Conservation (phyloP, 306 rosid species). For the Albizia julibrissin region DNA sequence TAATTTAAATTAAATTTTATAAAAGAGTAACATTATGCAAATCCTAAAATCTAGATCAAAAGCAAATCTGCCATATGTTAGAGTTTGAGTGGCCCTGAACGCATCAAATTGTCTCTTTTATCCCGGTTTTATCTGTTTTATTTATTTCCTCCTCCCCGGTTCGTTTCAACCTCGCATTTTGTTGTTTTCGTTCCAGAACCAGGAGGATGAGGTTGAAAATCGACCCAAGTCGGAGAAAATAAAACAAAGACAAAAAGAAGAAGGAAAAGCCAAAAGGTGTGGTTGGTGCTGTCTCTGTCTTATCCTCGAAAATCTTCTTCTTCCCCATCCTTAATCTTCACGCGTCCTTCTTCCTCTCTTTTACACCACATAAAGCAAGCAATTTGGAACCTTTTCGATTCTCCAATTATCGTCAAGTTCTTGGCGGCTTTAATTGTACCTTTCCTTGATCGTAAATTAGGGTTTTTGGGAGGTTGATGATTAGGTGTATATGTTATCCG, state of each 20-base stretch:
- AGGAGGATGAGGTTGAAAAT: not conserved
- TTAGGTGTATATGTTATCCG: not conserved
- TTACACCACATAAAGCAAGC: not conserved
- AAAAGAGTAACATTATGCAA: not conserved
- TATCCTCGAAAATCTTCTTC: not conserved
- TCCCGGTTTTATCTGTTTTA: not conserved
- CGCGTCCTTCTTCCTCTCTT: not conserved
- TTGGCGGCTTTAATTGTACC: not conserved
- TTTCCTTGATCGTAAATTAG: constrained; percentile 6
- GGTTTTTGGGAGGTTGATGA: constrained; percentile 26
- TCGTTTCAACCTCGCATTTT: not conserved
- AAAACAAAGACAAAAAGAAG: not conserved
- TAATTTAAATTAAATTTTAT: not conserved
- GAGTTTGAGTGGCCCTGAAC: not conserved
- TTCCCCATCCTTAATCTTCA: constrained; percentile 1
- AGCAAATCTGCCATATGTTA: not conserved
- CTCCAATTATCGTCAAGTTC: not conserved
- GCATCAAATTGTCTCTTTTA: not conserved
- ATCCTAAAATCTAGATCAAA: not conserved
- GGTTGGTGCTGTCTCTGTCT: not conserved
- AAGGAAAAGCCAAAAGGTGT: not conserved
- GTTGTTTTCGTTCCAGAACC: not conserved
- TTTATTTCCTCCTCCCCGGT: not conserved
- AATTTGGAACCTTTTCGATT: not conserved
- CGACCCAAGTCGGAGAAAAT: not conserved